Conservation (phyloP, 2,329 filamentous ascomycete species). For the Phoma sp. region DNA sequence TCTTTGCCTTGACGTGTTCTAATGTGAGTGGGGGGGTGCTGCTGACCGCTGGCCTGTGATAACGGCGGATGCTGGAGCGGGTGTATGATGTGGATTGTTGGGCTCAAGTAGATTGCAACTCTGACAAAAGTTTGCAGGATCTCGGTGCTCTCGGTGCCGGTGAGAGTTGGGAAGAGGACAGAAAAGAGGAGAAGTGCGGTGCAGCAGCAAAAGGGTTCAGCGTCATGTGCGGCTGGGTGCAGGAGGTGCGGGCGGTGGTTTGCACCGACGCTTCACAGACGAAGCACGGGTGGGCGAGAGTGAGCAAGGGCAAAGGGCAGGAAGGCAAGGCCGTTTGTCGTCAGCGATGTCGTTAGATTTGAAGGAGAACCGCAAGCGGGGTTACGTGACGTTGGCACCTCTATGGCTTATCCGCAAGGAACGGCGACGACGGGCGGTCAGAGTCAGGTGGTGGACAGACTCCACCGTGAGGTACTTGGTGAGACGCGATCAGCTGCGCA, state of each 20-base stretch:
- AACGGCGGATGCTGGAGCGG: neutral
- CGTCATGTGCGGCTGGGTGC: conserved; percentile 19
- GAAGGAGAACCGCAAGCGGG: conserved; percentile 15
- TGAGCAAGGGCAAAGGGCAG: conserved; percentile 17
- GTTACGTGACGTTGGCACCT: conserved; percentile 28
- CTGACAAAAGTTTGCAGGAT: neutral
- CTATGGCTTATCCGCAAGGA: conserved; percentile 21
- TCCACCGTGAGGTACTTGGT: conserved; percentile 11
- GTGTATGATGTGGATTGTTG: neutral
- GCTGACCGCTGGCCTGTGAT: neutral
- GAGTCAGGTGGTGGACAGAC: conserved; percentile 22
- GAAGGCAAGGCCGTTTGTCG: conserved; percentile 11
- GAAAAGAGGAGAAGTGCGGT: neutral
- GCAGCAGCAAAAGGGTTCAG: neutral
- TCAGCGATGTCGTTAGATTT: conserved; percentile 10
- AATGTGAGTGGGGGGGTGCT: conserved; percentile 3
- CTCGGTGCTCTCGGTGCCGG: neutral
- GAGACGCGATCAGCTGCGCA: conserved; percentile 20
- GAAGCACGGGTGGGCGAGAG: conserved; percentile 16
- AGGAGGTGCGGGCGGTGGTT: conserved; percentile 17
- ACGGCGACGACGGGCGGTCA: conserved; percentile 21
- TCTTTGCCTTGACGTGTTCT: conserved; percentile 3
- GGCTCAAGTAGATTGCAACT: neutral
- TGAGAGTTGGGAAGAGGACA: neutral
- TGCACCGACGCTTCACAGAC: conserved; percentile 27